Percentiles rank a stretch among this genome's conserved stretches.
These are phyloP conservation scores for Alloascoidea africana DNA, from an alignment of 805 yeast genomes.

Conservation along the genomic window DNA sequence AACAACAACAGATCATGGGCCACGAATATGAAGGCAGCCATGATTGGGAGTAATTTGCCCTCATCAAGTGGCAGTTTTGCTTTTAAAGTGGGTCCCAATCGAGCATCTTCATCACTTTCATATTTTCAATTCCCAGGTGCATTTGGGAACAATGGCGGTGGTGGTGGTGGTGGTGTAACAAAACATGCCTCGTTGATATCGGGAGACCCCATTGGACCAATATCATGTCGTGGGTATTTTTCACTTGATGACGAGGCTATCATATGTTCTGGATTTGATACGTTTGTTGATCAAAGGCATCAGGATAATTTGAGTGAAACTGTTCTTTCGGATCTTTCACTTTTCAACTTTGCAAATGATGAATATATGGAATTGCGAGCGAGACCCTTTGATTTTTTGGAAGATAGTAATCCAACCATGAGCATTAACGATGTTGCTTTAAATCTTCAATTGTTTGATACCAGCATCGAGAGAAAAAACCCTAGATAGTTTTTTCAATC, in stretches of 20 bases:
- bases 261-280: background rate
- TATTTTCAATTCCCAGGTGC: too few species aligned
- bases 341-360: constrained; percentile 15
- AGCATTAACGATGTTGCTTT: constrained; percentile 38
- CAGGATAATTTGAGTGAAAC: constrained; percentile 3
- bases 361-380: constrained; percentile 22
- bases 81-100: too few species aligned
- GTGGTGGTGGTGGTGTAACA: constrained; percentile 3
- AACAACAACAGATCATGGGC: too few species aligned
- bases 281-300: background rate
- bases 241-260: too few species aligned
- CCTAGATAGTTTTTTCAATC: too few species aligned
- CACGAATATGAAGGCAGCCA: too few species aligned
- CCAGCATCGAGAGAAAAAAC: constrained; percentile 30
- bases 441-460: constrained; percentile 37
- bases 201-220: too few species aligned
- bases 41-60: too few species aligned
- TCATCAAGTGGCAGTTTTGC: background rate
- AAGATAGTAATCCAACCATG: constrained; percentile 34
- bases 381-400: constrained; percentile 41
- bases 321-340: constrained; percentile 10
- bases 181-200: background rate
- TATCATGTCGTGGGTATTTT: too few species aligned
- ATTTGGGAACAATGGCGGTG: constrained; percentile 2
- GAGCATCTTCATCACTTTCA: background rate